Conservation (phyloP, 768 basidiomycete genomes). For the Agaricus sinodeliciosus region DNA sequence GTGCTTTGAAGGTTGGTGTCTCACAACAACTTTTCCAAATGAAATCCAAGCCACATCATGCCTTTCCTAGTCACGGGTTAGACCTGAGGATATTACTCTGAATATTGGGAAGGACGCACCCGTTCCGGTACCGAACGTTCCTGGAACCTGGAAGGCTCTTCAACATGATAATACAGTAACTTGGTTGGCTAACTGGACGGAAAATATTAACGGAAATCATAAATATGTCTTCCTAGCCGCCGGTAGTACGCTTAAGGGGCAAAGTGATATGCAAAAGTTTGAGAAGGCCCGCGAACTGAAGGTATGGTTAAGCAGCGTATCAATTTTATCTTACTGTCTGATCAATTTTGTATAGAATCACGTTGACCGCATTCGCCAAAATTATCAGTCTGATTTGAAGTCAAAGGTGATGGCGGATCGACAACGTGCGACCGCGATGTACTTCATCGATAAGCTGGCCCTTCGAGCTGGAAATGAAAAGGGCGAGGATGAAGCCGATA, state of each 20-base stretch:
- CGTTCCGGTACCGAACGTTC: constrained; percentile 82
- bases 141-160: constrained; percentile 86
- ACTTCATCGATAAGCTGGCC: constrained; percentile 95
- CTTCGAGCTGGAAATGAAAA: constrained; percentile 99
- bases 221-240: constrained; percentile 99
- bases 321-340: not conserved
- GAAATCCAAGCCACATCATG: constrained; percentile 4
- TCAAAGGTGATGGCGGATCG: constrained; percentile 91
- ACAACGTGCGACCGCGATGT: constrained; percentile 98
- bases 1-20: constrained; percentile 74
- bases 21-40: not conserved
- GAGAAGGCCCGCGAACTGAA: constrained; percentile 97
- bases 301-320: constrained; percentile 32
- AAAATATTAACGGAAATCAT: constrained; percentile 92
- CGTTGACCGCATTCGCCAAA: constrained; percentile 84
- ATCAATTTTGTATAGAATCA: constrained; percentile 50
- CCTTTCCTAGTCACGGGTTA: constrained; percentile 63
- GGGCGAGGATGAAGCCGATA: constrained; percentile 98
- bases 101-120: constrained; percentile 80
- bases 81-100: constrained; percentile 92
- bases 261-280: constrained; percentile 96
- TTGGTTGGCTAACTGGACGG: constrained; percentile 98
- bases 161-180: constrained; percentile 95
- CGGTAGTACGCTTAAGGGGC: constrained; percentile 96
- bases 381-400: constrained; percentile 80